These are phyloP conservation scores for Irpex sp. DNA, from an alignment of 1,284 basidiomycete species.

Conservation along the genomic window DNA sequence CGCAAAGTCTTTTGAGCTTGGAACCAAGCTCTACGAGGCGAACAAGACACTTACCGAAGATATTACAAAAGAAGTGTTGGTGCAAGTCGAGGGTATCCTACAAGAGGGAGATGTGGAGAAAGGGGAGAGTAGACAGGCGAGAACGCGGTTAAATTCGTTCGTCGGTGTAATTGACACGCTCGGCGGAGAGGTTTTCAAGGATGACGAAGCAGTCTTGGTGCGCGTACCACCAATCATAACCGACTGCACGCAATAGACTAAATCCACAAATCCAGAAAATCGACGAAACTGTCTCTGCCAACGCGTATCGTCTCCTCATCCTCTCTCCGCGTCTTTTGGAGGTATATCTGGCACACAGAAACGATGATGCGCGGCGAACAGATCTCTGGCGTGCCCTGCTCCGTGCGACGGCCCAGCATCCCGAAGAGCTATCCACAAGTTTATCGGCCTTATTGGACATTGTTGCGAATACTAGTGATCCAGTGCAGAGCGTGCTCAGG, in stretches of 20 bases:
- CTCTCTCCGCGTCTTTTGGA: slow-evolving; percentile 42
- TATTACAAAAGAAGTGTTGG: slow-evolving; percentile 27
- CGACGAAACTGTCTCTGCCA: background rate
- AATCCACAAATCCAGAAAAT: background rate
- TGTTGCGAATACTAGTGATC: slow-evolving; percentile 29
- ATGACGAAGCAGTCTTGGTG: slow-evolving; percentile 38
- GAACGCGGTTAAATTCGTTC: slow-evolving; percentile 23
- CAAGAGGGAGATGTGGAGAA: slow-evolving; percentile 2
- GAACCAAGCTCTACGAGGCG: slow-evolving; percentile 24
- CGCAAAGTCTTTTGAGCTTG: slow-evolving; percentile 26
- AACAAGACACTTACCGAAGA: slow-evolving; percentile 21
- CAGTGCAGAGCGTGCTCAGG: slow-evolving; percentile 35
- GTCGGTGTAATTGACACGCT: slow-evolving; percentile 40
- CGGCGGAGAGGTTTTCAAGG: slow-evolving; percentile 36
- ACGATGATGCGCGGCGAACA: slow-evolving; percentile 29
- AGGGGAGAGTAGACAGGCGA: slow-evolving; percentile 11
- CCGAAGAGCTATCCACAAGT: slow-evolving; percentile 21
- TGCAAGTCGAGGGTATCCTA: slow-evolving; percentile 27
- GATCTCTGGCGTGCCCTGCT: slow-evolving; percentile 46
- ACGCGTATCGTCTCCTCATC: slow-evolving; percentile 38
- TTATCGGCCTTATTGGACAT: slow-evolving; percentile 38
- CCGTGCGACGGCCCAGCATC: slow-evolving; percentile 27
- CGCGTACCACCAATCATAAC: slow-evolving; percentile 5
- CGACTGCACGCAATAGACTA: background rate
- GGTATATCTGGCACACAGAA: slow-evolving; percentile 43